Evolutionary conservation across 345 rosid genomes (phyloP).

Genomic region (Triadica sebifera): DNA sequence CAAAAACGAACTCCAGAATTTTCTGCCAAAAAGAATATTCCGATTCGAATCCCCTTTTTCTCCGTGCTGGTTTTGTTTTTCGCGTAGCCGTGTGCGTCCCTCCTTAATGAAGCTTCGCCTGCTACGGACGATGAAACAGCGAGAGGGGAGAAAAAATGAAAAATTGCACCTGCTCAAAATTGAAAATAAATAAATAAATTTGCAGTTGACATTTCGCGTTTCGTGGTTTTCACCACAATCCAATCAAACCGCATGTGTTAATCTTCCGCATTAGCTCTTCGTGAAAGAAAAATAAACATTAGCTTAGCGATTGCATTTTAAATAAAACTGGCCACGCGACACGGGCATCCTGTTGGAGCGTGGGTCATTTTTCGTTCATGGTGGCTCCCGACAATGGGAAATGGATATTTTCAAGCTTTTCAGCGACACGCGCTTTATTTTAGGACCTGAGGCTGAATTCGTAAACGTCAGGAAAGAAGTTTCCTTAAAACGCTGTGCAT

Average conservation of each 20-base stretch:
- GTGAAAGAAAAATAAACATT: neutral
- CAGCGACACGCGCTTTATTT: neutral
- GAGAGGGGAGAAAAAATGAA: neutral
- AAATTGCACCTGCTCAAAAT: too few species aligned
- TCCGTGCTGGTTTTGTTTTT: neutral
- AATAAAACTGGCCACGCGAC: neutral
- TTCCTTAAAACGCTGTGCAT: too few species aligned
- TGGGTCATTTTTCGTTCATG: neutral
- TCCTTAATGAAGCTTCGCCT: neutral
- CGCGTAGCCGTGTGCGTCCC: neutral
- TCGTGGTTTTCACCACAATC: neutral
- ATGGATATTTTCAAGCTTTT: neutral
- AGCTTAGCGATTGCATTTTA: neutral
- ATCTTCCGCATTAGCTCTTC: neutral
- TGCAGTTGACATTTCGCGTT: neutral
- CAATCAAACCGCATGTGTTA: neutral
- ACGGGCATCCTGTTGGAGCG: neutral
- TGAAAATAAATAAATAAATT: neutral
- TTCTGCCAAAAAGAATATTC: neutral
- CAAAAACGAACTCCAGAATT: neutral
- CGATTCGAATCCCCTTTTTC: neutral
- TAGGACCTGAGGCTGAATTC: too few species aligned
- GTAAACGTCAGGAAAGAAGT: too few species aligned
- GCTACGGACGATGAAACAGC: constrained; percentile 12
- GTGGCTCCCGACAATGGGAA: neutral